Evolutionary conservation across 164 flowering plant species (phyloP).

Genomic region (Vitis amurensis): DNA sequence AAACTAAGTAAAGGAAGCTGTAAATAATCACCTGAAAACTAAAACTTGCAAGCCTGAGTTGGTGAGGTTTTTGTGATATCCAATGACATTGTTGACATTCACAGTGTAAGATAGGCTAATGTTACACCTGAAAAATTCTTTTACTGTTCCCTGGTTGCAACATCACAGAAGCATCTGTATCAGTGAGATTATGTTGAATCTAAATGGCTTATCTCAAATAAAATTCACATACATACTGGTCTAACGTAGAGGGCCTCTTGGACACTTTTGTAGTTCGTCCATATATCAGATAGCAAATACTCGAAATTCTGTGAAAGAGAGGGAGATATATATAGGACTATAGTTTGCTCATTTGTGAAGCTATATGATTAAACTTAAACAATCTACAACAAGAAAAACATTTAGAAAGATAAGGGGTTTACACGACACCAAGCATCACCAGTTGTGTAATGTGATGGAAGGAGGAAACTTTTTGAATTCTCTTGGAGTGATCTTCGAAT

Average conservation of each 20-base stretch:
- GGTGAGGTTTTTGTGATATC: constrained; percentile 24
- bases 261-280: constrained; percentile 1
- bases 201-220: not conserved
- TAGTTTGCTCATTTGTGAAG: too few species aligned
- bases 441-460: not conserved
- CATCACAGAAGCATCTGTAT: not conserved
- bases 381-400: too few species aligned
- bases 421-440: constrained; percentile 1
- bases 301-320: not conserved
- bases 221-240: not conserved
- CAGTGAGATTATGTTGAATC: too few species aligned
- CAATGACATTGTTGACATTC: constrained; percentile 16
- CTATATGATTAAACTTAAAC: too few species aligned
- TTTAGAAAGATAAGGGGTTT: not conserved
- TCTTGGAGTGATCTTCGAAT: constrained; percentile 5
- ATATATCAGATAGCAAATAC: constrained; percentile 1
- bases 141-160: constrained; percentile 18
- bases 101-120: constrained; percentile 9
- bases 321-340: not conserved
- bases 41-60: constrained; percentile 18
- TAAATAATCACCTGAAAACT: constrained; percentile 17
- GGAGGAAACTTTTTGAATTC: not conserved
- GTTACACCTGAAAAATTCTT: constrained; percentile 33
- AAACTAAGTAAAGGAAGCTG: too few species aligned
- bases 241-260: not conserved